Evolutionary conservation across 140 eudicot genomes (phyloP).

Genomic region (Stevia rebaudiana): DNA sequence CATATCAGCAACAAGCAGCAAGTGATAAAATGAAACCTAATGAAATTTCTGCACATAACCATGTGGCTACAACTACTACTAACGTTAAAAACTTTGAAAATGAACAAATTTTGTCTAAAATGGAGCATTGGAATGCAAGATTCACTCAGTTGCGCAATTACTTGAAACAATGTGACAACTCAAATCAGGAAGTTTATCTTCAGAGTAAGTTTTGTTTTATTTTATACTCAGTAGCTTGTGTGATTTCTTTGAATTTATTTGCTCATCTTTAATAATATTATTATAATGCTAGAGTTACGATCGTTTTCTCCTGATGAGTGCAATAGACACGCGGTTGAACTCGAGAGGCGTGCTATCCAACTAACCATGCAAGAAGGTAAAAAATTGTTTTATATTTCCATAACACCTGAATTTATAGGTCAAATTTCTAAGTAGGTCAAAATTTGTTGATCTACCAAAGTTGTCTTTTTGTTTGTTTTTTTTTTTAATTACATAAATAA

Average conservation of each 20-base stretch:
- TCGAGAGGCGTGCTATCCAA: conserved; percentile 40
- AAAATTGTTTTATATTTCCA: neutral
- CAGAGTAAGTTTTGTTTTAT: conserved; percentile 26
- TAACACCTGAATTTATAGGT: neutral
- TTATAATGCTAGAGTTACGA: conserved; percentile 30
- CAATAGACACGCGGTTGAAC: conserved; percentile 33
- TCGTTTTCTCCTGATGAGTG: conserved; percentile 34
- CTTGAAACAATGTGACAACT: conserved; percentile 34
- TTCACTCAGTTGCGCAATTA: conserved; percentile 33
- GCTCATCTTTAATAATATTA: neutral
- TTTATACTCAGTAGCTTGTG: neutral
- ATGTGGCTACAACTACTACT: neutral
- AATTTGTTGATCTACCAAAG: neutral
- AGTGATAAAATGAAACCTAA: conserved; percentile 16
- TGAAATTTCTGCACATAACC: conserved; percentile 19
- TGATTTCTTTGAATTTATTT: neutral
- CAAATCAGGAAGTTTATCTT: conserved; percentile 35
- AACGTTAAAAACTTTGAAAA: conserved; percentile 12
- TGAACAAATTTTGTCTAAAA: conserved; percentile 12
- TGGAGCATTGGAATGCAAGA: conserved; percentile 38
- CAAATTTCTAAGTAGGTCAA: neutral
- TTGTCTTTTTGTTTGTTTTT: neutral
- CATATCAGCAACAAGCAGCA: conserved; percentile 8
- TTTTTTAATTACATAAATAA: neutral
- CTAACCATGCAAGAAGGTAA: conserved; percentile 42